Evolutionary conservation across 129 eudicot species (phyloP), one percentile per base, ranked within the genome.

Genomic region (Apium graveolens): DNA sequence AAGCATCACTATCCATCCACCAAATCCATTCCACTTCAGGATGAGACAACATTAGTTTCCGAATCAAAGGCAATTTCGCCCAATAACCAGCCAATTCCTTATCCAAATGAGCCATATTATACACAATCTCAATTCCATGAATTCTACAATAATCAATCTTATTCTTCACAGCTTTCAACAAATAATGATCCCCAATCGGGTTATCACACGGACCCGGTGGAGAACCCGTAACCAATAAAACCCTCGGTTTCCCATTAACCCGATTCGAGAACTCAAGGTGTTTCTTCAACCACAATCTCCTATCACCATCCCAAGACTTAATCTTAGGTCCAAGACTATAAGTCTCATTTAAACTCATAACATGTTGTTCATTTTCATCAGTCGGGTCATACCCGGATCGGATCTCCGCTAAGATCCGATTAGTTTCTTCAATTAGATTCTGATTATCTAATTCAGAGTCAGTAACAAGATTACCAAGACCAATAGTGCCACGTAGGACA

Each of bases 1-100:
- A 77, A 2, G 98, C 98, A 86, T 94, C 98, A 83, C 98, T 94
- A 75, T 94, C 98, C 93, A 94, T 86, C 98, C 98, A 94, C 98
- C 98, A 94, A 85, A 94, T 85, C 98, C 98, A 94, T 78, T 94
- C 98, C 16, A 94, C 92, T 72, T 94, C 98, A 0, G 98, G 98
- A 82, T 94, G 98, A 5, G 98, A 91, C 53, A 94, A 37, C 98
- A 94, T 91, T 51, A 94, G 65, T 70, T 89, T 84, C 44, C 98
- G 81, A 81, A 94, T 86, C 78, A 94, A 84, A 0, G 98, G 98
- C 87, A 94, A 48, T 80, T 94, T 94, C 0, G 98, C 89, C 98
- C 98, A 94, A 57, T 89, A 91, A 46, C 97, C 97, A 0, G 97
- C 84, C 39, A 94, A 82, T 74, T 91, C 98, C 68, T 77, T 91